Evolutionary conservation across 2,329 filamentous ascomycete genomes (phyloP).

Genomic region (Zymoseptoria pseudotritici): DNA sequence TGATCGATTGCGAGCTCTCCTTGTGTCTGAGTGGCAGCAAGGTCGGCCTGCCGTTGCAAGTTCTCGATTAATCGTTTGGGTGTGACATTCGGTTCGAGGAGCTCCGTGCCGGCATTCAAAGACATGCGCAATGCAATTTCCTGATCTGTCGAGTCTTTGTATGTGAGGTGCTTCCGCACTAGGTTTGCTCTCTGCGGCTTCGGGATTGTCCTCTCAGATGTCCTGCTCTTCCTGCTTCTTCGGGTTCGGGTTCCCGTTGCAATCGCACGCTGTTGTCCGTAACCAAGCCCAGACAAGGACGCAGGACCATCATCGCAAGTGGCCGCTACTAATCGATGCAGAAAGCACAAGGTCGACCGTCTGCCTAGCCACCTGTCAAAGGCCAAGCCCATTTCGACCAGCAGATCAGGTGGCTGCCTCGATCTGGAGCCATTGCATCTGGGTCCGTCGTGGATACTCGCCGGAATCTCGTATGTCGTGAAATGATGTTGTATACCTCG

Average conservation of each 20-base stretch:
- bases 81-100: background rate
- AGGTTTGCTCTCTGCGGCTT: background rate
- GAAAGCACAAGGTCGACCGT: slow-evolving; percentile 36
- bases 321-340: slow-evolving; percentile 26
- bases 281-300: background rate
- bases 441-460: slow-evolving; percentile 1
- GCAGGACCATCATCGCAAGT: slow-evolving; percentile 1
- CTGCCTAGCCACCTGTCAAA: slow-evolving; percentile 38
- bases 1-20: slow-evolving; percentile 28
- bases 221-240: background rate
- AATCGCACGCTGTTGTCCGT: background rate
- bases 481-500: background rate
- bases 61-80: slow-evolving; percentile 6
- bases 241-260: background rate
- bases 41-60: slow-evolving; percentile 28
- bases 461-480: background rate
- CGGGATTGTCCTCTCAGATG: background rate
- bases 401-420: slow-evolving; percentile 20
- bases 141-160: background rate
- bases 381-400: slow-evolving; percentile 36
- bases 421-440: slow-evolving; percentile 30
- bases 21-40: slow-evolving; percentile 10
- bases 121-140: slow-evolving; percentile 12
- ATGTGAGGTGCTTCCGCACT: background rate
- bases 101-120: slow-evolving; percentile 5